A percentile compares a stretch with the other conserved stretches of the same genome.
These are phyloP conservation scores for Diplodia corticola DNA, from an alignment of 2,329 filamentous ascomycete genomes.

Conservation along the genomic window DNA sequence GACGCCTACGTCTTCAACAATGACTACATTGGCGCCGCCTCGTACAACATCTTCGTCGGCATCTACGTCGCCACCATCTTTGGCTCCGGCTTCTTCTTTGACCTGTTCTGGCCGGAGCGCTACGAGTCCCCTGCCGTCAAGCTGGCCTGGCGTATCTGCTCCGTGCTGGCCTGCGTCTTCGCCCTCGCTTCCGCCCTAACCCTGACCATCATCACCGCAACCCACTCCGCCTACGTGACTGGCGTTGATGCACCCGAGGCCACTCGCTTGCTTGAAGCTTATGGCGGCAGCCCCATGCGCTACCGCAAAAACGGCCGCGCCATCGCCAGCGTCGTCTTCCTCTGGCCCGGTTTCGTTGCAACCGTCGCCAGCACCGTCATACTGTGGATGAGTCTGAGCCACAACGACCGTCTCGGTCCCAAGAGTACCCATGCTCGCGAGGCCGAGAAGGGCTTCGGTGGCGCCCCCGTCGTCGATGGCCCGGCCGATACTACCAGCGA, in stretches of 20 bases:
- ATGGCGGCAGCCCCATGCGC: slow-evolving; percentile 42
- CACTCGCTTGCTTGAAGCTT: slow-evolving; percentile 29
- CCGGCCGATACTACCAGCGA: neutral
- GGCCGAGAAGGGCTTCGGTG: slow-evolving; percentile 19
- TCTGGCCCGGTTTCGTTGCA: slow-evolving; percentile 54
- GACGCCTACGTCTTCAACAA: slow-evolving; percentile 54
- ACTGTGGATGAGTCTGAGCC: slow-evolving; percentile 41
- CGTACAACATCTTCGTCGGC: slow-evolving; percentile 61
- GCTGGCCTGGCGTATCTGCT: slow-evolving; percentile 56
- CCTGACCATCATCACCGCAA: slow-evolving; percentile 54
- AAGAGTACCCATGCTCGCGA: slow-evolving; percentile 40
- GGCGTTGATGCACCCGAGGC: slow-evolving; percentile 41
- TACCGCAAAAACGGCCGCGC: slow-evolving; percentile 54
- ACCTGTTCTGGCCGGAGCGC: slow-evolving; percentile 61
- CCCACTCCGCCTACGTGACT: slow-evolving; percentile 43
- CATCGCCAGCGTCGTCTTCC: slow-evolving; percentile 53
- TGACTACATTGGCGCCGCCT: slow-evolving; percentile 56
- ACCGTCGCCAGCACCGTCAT: slow-evolving; percentile 43
- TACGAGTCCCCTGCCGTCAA: slow-evolving; percentile 51
- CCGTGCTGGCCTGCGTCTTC: slow-evolving; percentile 50
- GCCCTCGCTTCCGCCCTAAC: slow-evolving; percentile 51
- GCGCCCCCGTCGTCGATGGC: neutral
- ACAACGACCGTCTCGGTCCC: slow-evolving; percentile 43
- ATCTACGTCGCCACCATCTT: slow-evolving; percentile 60
- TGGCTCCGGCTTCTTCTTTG: slow-evolving; percentile 62